A percentile compares a stretch with the other conserved stretches of the same genome.
Conservation (phyloP, 2,329 filamentous ascomycete species). For the Talaromyces piceae region DNA sequence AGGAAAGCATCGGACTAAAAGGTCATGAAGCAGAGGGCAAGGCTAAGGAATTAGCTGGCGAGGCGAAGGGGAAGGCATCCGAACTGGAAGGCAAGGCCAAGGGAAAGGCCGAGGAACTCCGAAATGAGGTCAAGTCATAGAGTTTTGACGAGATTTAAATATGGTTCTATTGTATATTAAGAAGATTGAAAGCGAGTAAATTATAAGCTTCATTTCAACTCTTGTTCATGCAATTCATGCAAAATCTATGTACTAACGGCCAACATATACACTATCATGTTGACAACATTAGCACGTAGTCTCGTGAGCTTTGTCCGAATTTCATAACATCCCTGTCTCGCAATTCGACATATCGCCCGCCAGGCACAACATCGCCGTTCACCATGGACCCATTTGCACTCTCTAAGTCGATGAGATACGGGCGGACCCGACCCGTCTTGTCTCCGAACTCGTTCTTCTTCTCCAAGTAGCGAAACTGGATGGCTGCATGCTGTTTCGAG, state of each 20-base stretch:
- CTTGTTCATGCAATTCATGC: too few species aligned
- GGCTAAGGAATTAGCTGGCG: conserved; percentile 29
- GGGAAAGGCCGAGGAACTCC: conserved; percentile 26
- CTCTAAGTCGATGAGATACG: conserved; percentile 89
- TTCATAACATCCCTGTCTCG: conserved; percentile 80
- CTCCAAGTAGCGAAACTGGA: conserved; percentile 83
- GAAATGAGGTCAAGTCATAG: not conserved
- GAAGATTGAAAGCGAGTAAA: too few species aligned
- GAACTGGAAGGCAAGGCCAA: conserved; percentile 22
- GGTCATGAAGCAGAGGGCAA: conserved; percentile 42
- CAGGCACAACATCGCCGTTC: conserved; percentile 66
- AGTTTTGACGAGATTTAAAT: not conserved
- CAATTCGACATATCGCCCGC: conserved; percentile 76
- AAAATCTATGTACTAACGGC: too few species aligned
- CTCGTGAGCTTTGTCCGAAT: conserved; percentile 80
- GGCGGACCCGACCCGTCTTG: conserved; percentile 67
- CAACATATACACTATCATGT: conserved; percentile 5
- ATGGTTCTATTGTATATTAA: not conserved
- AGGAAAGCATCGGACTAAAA: conserved; percentile 35
- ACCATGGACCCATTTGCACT: conserved; percentile 84
- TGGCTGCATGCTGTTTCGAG: conserved; percentile 90
- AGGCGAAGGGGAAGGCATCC: conserved; percentile 27
- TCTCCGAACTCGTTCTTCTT: conserved; percentile 84
- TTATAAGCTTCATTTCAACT: too few species aligned
- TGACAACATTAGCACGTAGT: conserved; percentile 91